These are phyloP conservation scores for Malbranchea zuffiana DNA, from an alignment of 2,329 filamentous ascomycete genomes.

Conservation along the genomic window DNA sequence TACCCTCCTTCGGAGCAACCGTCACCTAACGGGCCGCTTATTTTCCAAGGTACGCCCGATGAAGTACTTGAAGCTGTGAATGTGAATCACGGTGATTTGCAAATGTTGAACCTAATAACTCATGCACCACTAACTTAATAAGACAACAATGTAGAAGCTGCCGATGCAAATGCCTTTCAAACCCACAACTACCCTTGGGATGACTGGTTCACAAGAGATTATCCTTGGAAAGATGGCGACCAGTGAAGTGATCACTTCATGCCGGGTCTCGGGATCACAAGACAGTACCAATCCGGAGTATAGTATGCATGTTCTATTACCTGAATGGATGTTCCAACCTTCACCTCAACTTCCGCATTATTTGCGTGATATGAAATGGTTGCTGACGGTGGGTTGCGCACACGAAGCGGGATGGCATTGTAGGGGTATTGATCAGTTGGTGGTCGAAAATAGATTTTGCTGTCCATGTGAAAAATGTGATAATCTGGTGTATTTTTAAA, in stretches of 20 bases:
- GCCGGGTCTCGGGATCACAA: slow-evolving; percentile 5
- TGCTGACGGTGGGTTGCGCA: neutral
- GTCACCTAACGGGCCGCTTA: too few relatives aligned
- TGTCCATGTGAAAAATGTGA: slow-evolving; percentile 1
- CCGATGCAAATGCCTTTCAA: neutral
- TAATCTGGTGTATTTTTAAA: slow-evolving; percentile 2
- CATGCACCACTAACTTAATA: too few relatives aligned
- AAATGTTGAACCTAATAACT: too few relatives aligned
- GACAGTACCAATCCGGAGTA: slow-evolving; percentile 6
- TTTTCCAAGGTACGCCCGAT: too few relatives aligned
- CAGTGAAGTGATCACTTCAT: neutral
- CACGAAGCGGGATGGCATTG: slow-evolving; percentile 3
- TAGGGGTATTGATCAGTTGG: slow-evolving; percentile 5
- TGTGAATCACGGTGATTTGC: too few relatives aligned
- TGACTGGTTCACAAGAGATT: neutral
- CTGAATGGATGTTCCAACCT: slow-evolving; percentile 5
- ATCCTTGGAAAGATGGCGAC: slow-evolving; percentile 1
- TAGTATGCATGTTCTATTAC: slow-evolving; percentile 5
- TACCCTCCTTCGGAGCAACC: too few relatives aligned
- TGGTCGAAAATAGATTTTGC: neutral
- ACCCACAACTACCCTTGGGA: neutral
- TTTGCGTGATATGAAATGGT: neutral
- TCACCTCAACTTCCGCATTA: slow-evolving; percentile 1
- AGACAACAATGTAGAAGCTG: neutral
- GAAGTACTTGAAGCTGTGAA: too few relatives aligned